Evolutionary conservation across 1,284 basidiomycete species (phyloP), one percentile per base, ranked within the genome.

Genomic region (Leccinum pachyderme): DNA sequence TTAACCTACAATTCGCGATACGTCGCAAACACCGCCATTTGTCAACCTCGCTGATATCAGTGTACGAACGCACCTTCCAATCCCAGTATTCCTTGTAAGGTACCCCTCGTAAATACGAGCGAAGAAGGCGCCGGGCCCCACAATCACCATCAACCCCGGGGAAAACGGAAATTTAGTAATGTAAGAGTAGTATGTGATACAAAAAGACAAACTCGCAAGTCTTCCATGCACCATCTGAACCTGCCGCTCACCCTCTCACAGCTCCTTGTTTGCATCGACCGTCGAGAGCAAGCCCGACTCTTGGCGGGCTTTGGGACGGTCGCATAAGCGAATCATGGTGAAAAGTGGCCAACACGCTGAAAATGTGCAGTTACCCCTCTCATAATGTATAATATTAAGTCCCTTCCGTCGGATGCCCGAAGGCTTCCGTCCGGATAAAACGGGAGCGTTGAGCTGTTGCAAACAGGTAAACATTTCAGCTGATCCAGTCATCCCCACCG

Each of bases 231-330:
- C 51, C 37, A 2, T 27, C 37, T 70, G 59, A 15, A 68, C 66
- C 15, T 31, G 25, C 25, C 56, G 59, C 7, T 68, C 47, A 46
- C 67, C 68, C 0, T 72, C 65, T 6, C 63, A 66, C 8, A 72
- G 27, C 2, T 52, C 32, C 45, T 59, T 55, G 2, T 59, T 59
- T 4, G 83, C 83, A 61, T 86, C 75, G 2, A 89, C 84, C 1
- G 83, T 86, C 9, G 86, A 88, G 41, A 86, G 63, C 55, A 90
- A 78, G 18, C 8, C 87, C 87, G 52, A 90, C 80, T n/a, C 81
- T 79, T 0, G 87, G 84, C 2, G 81, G 80, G 64, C 89, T 86
- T 49, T 72, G 69, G 0, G 81, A 83, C 2, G 86, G 86, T 58
- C 83, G 75, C 0, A 80, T 80, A 39, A 88, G 65, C 61, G 87